A percentile compares a stretch with the other conserved stretches of the same genome.
phyloP scores from a whole-genome alignment of 768 basidiomycete genomes.

The Chalciporus chontae region DNA sequence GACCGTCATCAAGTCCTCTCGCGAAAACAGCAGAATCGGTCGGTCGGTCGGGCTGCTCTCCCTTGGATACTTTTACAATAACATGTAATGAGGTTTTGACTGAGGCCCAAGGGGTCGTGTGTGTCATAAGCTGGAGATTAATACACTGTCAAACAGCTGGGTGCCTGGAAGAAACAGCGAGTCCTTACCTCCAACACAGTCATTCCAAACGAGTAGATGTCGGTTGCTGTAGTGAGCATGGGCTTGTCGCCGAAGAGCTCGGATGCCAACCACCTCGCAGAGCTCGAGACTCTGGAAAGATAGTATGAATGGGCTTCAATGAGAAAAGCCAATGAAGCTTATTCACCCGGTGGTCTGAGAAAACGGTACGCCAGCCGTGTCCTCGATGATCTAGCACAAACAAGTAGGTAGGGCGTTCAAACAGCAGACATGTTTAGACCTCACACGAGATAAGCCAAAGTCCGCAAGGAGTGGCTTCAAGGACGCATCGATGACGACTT shows the following conservation, averaged over 20 bases:
- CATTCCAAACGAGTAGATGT: slow-evolving; percentile 57
- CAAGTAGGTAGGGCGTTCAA: background rate
- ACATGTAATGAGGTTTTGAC: slow-evolving; percentile 52
- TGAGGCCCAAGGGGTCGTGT: slow-evolving; percentile 46
- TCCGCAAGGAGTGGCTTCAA: slow-evolving; percentile 53
- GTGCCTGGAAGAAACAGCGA: background rate
- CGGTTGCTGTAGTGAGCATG: slow-evolving; percentile 43
- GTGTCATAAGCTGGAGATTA: slow-evolving; percentile 46
- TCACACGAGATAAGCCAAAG: slow-evolving; percentile 54
- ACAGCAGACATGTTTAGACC: background rate
- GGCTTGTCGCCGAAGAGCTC: slow-evolving; percentile 52
- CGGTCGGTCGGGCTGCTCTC: slow-evolving; percentile 44
- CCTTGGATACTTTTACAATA: slow-evolving; percentile 40
- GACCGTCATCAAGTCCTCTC: slow-evolving; percentile 43
- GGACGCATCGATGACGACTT: slow-evolving; percentile 43
- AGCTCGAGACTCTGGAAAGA: slow-evolving; percentile 28
- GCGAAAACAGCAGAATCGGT: slow-evolving; percentile 28
- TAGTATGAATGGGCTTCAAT: background rate
- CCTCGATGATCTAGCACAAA: slow-evolving; percentile 49
- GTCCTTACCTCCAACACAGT: slow-evolving; percentile 49
- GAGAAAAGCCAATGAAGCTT: background rate
- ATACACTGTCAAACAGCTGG: background rate
- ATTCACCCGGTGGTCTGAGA: slow-evolving; percentile 41
- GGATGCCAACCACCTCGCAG: slow-evolving; percentile 50
- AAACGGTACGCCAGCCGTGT: slow-evolving; percentile 54